phyloP scores from a whole-genome alignment of 2,329 filamentous ascomycete genomes.

The Fusarium dlaminii region DNA sequence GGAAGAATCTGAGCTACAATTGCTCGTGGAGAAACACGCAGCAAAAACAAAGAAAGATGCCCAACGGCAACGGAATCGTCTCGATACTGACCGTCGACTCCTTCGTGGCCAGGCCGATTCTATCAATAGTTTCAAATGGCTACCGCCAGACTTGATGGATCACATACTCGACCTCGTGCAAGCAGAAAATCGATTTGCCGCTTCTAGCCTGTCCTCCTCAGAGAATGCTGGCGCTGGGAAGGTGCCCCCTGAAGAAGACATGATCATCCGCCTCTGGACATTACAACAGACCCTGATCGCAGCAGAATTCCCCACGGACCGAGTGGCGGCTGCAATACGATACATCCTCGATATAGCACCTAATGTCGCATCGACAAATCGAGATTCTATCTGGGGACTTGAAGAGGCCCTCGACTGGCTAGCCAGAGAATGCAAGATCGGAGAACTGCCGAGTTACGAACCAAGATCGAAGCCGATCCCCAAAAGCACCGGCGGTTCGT shows the following conservation, averaged over 20 bases:
- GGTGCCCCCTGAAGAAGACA: conserved; percentile 76
- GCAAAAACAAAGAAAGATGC: conserved; percentile 83
- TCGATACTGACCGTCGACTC: conserved; percentile 87
- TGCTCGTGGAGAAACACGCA: conserved; percentile 85
- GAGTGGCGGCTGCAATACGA: conserved; percentile 71
- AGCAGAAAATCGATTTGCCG: conserved; percentile 68
- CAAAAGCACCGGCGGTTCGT: conserved; percentile 50
- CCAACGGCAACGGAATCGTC: conserved; percentile 76
- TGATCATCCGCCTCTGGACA: conserved; percentile 84
- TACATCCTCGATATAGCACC: conserved; percentile 74
- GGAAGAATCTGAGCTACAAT: conserved; percentile 88
- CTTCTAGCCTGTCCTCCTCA: conserved; percentile 56
- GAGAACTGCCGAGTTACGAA: conserved; percentile 79
- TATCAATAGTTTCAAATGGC: conserved; percentile 79
- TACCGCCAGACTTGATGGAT: conserved; percentile 81
- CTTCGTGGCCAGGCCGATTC: conserved; percentile 81
- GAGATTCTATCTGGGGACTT: conserved; percentile 82
- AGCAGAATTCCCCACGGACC: conserved; percentile 72
- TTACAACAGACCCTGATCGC: conserved; percentile 76
- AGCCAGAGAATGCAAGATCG: conserved; percentile 75
- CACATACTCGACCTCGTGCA: conserved; percentile 78
- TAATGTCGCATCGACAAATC: conserved; percentile 64
- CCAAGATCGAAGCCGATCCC: conserved; percentile 46
- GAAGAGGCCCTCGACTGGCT: conserved; percentile 92
- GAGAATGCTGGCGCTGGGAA: conserved; percentile 59